Base-by-base conservation (phyloP, 495 filamentous ascomycete species). In the Penicillium silybi region DNA sequence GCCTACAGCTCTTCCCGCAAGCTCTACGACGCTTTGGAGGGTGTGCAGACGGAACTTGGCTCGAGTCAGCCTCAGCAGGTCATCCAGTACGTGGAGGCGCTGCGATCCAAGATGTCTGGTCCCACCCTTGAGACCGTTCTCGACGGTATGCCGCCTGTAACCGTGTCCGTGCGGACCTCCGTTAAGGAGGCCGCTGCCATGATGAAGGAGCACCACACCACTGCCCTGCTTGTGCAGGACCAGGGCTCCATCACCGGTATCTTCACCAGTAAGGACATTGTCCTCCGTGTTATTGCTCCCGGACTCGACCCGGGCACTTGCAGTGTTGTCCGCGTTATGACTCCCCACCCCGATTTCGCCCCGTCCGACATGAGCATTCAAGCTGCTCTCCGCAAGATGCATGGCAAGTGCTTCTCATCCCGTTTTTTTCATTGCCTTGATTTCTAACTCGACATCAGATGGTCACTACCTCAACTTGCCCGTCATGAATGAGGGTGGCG, bases 331-430 rank as follows among this genome's bases (percentile, higher is more conserved):
- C 85, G 93, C 50, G 93, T 98, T 48, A 98, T 98, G 93, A 98
- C 93, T 16, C 93, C 93, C 48, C 93, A 98, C 67, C 93, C 93
- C 8, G 93, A 98, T 62, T 98, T 98, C 78, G 93, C 93, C 48
- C 93, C 93, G 11, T 87, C 92, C 74, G 92, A 97, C 71, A 97
- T 97, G 95, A 97, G 82, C 70, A 98, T 98, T 62, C 93, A 98
- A 71, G 89, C 92, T 50, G 93, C 93, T 64, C 81, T 98, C 39
- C 85, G 93, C 51, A 98, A 97, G 78, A 98, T 98, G 93, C 93
- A 98, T 71, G 91, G 90, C 95, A 64, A 75, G 88, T 32, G 1
- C 68, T 52, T 5, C 13, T 13, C 20, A 22, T 9, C 3, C 4
- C 8, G 3, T 37, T 46, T 13, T 38, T 27, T 16, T 32, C 1